Evolutionary conservation across 2,329 filamentous ascomycete genomes (phyloP), one percentile per base, ranked within the genome.

Genomic region (Chlorencoelia australis): DNA sequence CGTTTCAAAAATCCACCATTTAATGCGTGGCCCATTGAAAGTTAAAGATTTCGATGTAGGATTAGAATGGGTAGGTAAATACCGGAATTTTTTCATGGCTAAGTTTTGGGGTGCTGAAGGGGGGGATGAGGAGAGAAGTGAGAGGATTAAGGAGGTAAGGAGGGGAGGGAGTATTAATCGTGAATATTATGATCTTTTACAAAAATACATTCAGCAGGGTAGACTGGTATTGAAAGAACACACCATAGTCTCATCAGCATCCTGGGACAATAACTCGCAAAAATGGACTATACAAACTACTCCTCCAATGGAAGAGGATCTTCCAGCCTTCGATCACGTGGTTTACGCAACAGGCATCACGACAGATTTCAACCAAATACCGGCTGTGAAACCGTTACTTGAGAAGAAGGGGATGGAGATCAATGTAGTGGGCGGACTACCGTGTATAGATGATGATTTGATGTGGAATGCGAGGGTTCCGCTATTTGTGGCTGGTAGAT

Each of bases 1-100:
- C 0, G 75, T 84, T 1, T 68, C 63, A 1, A 80, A 75, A 43
- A 76, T 88, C 0, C 82, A 71, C 65, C 71, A 82, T 34, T 52
- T 89, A 17, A 77, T 87, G 70, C 69, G 84, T 0, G 66, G 70
- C 0, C 59, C 63, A 0, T 49, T 69, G 11, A 56, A 54, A 41
- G 68, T 85, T 33, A 89, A 89, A 58, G 77, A 80, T 41, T 89
- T 89, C 46, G 84, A 89, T 48, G 69, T 89, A 16, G 73, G 78
- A 39, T 66, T 89, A 2, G 69, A 73, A 31, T 91, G 84, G 84
- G 81, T 89, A 57, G 81, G 79, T 7, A 89, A 89, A 54, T 89
- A 82, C 57, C 76, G 79, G 38, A 89, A 89, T 54, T 71, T 75
- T 36, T 75, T 83, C 47, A 82, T 88, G 53, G 78, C 82, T 1